Evolutionary conservation across 2,329 filamentous ascomycete genomes (phyloP).

Genomic region (Fusarium sp.): DNA sequence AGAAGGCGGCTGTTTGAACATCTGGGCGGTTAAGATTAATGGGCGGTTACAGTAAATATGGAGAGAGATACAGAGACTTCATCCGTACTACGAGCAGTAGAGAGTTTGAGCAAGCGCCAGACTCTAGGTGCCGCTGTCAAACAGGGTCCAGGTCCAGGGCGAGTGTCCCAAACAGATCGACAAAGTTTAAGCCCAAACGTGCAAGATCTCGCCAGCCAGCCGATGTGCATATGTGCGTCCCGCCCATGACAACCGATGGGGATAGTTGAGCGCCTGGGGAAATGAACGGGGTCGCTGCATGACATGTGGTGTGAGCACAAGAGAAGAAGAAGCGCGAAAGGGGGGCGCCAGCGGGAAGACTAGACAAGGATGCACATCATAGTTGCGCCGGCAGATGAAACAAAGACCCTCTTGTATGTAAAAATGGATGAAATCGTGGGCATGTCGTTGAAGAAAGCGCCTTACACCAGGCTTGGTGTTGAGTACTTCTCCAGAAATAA

Average conservation of each 20-base stretch:
- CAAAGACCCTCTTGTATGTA: neutral
- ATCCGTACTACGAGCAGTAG: slow-evolving; percentile 20
- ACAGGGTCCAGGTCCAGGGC: neutral
- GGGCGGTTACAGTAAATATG: slow-evolving; percentile 41
- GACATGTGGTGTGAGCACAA: slow-evolving; percentile 38
- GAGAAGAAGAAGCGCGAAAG: slow-evolving; percentile 24
- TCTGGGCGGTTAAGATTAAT: slow-evolving; percentile 43
- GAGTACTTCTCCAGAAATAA: slow-evolving; percentile 19
- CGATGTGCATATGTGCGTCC: slow-evolving; percentile 38
- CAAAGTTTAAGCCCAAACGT: slow-evolving; percentile 2
- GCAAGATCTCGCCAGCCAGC: slow-evolving; percentile 43
- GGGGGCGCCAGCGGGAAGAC: slow-evolving; percentile 21
- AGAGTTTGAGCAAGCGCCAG: slow-evolving; percentile 47
- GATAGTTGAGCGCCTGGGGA: slow-evolving; percentile 39
- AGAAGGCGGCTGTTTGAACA: slow-evolving; percentile 60
- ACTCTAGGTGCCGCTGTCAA: slow-evolving; percentile 7
- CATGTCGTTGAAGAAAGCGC: slow-evolving; percentile 1
- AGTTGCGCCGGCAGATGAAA: slow-evolving; percentile 28
- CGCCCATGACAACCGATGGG: slow-evolving; percentile 30
- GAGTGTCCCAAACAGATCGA: slow-evolving; percentile 3
- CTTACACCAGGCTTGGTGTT: slow-evolving; percentile 36
- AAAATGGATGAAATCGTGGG: neutral
- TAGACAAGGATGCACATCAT: slow-evolving; percentile 44
- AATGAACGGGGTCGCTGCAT: slow-evolving; percentile 48
- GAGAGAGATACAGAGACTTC: neutral